phyloP scores from a whole-genome alignment of 2,329 filamentous ascomycete genomes.

The Colletotrichum kahawae region DNA sequence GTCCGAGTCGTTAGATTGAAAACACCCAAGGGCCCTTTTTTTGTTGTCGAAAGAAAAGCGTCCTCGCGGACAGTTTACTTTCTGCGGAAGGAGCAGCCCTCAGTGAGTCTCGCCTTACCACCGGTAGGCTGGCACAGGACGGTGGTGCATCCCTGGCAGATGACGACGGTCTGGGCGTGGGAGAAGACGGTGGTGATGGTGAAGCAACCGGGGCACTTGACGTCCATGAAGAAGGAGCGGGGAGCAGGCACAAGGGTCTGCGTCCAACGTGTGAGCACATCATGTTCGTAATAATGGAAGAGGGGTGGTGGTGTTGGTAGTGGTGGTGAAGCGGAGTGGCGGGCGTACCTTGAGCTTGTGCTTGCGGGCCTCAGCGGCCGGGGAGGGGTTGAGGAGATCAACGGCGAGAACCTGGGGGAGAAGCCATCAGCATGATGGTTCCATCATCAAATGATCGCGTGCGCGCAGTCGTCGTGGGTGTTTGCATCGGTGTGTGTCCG shows the following conservation, averaged over 20 bases:
- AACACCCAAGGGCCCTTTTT: slow-evolving; percentile 40
- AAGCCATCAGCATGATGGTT: slow-evolving; percentile 29
- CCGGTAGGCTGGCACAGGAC: slow-evolving; percentile 99
- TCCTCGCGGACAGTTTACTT: slow-evolving; percentile 77
- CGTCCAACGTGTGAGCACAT: slow-evolving; percentile 20
- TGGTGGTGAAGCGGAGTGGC: not conserved
- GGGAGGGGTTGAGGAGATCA: slow-evolving; percentile 99
- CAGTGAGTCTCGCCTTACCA: slow-evolving; percentile 98
- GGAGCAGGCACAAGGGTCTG: slow-evolving; percentile 93
- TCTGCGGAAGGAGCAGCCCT: slow-evolving; percentile 99
- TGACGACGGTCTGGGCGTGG: slow-evolving; percentile 99
- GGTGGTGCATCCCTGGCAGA: slow-evolving; percentile 99
- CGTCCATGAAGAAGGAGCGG: slow-evolving; percentile 99
- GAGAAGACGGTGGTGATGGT: slow-evolving; percentile 99
- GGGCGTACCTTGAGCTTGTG: slow-evolving; percentile 98
- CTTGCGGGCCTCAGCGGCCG: slow-evolving; percentile 98
- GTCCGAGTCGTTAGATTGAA: slow-evolving; percentile 49
- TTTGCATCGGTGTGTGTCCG: not conserved
- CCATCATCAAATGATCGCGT: slow-evolving; percentile 14
- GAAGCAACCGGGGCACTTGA: slow-evolving; percentile 99
- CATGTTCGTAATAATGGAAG: not conserved
- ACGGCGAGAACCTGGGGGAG: slow-evolving; percentile 92
- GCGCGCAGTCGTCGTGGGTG: slow-evolving; percentile 3
- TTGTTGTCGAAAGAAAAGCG: slow-evolving; percentile 44
- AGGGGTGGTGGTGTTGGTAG: not conserved